Conservation (phyloP, 192 early-diverging fungal species). For the Bifiguratus adelaidae region DNA sequence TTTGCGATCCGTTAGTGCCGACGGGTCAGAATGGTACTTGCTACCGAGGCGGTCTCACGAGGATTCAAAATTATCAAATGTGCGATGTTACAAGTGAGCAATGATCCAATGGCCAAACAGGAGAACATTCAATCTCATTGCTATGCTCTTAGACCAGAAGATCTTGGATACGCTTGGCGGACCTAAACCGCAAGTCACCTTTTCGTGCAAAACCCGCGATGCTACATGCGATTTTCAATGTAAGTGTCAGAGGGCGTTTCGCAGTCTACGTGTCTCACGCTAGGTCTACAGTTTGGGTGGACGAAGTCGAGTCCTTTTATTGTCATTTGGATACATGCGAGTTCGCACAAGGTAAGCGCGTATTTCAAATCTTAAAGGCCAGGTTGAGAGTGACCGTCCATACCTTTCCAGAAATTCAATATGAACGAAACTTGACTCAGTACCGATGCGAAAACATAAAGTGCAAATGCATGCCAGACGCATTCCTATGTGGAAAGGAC, state of each 20-base stretch:
- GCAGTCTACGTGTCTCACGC: background rate
- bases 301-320: constrained; percentile 81
- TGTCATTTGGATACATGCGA: constrained; percentile 72
- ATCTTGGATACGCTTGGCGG: constrained; percentile 43
- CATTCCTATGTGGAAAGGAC: constrained; percentile 77
- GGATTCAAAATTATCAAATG: constrained; percentile 56
- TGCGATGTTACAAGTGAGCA: constrained; percentile 65
- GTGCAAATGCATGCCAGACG: constrained; percentile 69
- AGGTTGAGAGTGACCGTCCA: no score
- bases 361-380: background rate
- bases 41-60: constrained; percentile 61
- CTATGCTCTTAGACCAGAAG: constrained; percentile 27
- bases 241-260: constrained; percentile 11
- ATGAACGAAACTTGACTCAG: constrained; percentile 41
- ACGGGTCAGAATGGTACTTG: constrained; percentile 65
- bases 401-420: constrained; percentile 20
- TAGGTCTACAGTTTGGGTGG: constrained; percentile 60
- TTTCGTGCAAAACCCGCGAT: constrained; percentile 48
- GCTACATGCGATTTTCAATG: constrained; percentile 66
- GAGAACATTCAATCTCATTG: background rate
- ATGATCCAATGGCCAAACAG: background rate
- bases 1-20: constrained; percentile 56
- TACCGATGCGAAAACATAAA: constrained; percentile 66
- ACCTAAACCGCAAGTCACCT: constrained; percentile 70
- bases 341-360: constrained; percentile 40